phyloP scores from a whole-genome alignment of 805 yeast species.

The Pichia gijzeniarum region DNA sequence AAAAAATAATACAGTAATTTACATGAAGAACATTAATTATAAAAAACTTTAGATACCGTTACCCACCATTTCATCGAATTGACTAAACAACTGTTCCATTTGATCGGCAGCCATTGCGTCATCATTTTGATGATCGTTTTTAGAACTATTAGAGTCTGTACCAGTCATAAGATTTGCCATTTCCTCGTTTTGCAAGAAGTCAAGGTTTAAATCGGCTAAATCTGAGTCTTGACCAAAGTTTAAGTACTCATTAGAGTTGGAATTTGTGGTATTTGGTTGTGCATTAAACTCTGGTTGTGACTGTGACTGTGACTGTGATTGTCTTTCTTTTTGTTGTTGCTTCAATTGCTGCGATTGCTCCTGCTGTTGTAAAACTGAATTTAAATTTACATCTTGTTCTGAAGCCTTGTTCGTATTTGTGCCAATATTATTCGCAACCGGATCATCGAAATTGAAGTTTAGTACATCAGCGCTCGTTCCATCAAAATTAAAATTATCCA shows the following conservation, averaged over 20 bases:
- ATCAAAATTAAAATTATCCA: slow-evolving; percentile 24
- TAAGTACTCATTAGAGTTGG: slow-evolving; percentile 8
- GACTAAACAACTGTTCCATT: slow-evolving; percentile 28
- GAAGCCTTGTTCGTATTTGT: background rate
- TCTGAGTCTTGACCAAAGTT: slow-evolving; percentile 15
- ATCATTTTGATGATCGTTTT: slow-evolving; percentile 7
- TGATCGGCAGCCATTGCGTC: slow-evolving; percentile 26
- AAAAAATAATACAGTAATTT: background rate
- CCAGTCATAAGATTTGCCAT: slow-evolving; percentile 10
- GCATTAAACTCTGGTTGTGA: slow-evolving; percentile 4
- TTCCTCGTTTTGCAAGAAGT: slow-evolving; percentile 18
- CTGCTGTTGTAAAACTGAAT: background rate
- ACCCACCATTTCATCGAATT: slow-evolving; percentile 28
- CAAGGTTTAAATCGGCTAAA: slow-evolving; percentile 24
- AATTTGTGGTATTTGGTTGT: background rate
- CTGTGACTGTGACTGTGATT: slow-evolving; percentile 5
- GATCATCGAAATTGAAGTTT: slow-evolving; percentile 5
- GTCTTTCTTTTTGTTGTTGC: background rate
- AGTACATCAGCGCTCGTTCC: slow-evolving; percentile 1
- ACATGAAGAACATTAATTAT: background rate
- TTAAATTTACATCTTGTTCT: too few species aligned
- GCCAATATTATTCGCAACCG: background rate
- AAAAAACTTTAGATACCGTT: slow-evolving; percentile 10
- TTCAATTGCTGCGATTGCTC: slow-evolving; percentile 1
- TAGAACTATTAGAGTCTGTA: slow-evolving; percentile 2